phyloP scores from a whole-genome alignment of 2,329 filamentous ascomycete genomes.

The Alternaria triticimaculans region DNA sequence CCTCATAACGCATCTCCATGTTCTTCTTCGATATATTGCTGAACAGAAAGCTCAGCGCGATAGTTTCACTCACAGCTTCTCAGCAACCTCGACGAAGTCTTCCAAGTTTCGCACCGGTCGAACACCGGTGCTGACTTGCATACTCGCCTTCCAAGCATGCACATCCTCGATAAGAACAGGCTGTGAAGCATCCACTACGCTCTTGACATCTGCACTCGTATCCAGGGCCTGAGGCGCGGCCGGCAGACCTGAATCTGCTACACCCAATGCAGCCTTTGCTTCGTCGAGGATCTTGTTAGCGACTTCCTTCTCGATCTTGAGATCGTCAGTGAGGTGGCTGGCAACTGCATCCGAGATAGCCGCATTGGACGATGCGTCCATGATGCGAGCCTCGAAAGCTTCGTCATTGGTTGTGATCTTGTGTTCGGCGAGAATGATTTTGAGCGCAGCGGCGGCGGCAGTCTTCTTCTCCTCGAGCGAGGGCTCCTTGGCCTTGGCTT shows the following conservation, averaged over 20 bases:
- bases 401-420: constrained; percentile 53
- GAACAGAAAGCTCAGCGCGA: not conserved
- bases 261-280: constrained; percentile 56
- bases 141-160: constrained; percentile 76
- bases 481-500: constrained; percentile 57
- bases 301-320: constrained; percentile 59
- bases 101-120: constrained; percentile 75
- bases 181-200: constrained; percentile 32
- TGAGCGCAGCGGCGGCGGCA: constrained; percentile 44
- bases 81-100: constrained; percentile 76
- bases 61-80: constrained; percentile 22
- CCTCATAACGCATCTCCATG: not conserved
- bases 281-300: constrained; percentile 57
- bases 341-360: constrained; percentile 61
- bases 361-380: constrained; percentile 53
- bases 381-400: constrained; percentile 54
- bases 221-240: constrained; percentile 53
- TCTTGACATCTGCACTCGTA: constrained; percentile 29
- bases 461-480: constrained; percentile 53
- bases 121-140: constrained; percentile 76
- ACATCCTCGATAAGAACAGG: constrained; percentile 77
- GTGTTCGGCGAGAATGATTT: constrained; percentile 55
- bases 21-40: not conserved
- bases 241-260: constrained; percentile 37
- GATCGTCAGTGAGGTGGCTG: constrained; percentile 53